Evolutionary conservation across 371 early-diverging fungal species (phyloP), one percentile per base, ranked within the genome.

Genomic region (Capniomyces stellatus): DNA sequence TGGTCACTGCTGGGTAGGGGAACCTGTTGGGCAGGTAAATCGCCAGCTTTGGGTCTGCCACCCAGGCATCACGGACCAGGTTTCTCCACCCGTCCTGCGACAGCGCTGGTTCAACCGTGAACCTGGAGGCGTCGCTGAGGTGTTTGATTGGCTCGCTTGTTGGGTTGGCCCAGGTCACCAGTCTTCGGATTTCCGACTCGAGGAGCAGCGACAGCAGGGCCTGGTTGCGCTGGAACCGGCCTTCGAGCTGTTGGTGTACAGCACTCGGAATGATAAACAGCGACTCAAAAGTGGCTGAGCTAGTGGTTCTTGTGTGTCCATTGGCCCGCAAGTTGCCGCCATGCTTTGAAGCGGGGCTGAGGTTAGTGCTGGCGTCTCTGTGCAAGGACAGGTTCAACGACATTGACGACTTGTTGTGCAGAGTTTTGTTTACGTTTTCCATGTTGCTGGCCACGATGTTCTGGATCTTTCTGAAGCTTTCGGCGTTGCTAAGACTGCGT

Each of bases 111-210:
- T 43, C 43, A 42, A 62, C 56, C 3, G 49, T 40, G 31, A 61
- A 61, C 21, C 54, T 48, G 18, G 57, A 18, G 3, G 58, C 51
- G 19, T 59, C 65, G 1, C 61, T 58, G 25, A 66, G 56, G 27
- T 41, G 49, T 21, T 35, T n/a, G 13, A 62, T 25, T 15, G 39
- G 27, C 23, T 67, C 62, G 43, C 57, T 56, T 3, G 82, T 63
- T 0, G 91, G 89, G 41, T 80, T 79, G 51, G 72, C 74, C 90
- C 94, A 90, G 0, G 87, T 79, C 6, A 78, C 74, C 48, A 89
- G 64, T 19, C 86, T 79, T 39, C 78, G 73, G 31, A 94, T 60
- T 59, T 96, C 96, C 53, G 82, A 85, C 60, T 92, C 94, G 22
- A 89, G 62, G 29, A 96, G 76, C 13, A 93, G 58, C 44, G 87